Percentiles rank a stretch among this genome's conserved stretches.
Evolutionary conservation across 306 rosid genomes (phyloP).

Genomic region (Styphnolobium japonicum): DNA sequence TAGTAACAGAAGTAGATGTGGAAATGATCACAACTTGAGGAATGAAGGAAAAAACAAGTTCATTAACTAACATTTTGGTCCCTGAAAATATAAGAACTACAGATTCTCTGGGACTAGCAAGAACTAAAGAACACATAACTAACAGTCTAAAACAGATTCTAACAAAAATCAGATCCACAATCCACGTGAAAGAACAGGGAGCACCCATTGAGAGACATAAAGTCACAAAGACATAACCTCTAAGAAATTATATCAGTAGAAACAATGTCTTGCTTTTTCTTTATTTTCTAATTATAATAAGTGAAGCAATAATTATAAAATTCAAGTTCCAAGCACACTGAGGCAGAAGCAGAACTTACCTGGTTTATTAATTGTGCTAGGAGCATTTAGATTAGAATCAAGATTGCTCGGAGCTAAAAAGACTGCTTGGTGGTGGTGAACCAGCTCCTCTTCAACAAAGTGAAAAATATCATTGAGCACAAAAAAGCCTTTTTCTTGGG

Average conservation of each 20-base stretch:
- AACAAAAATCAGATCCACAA: background rate
- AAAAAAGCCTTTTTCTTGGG: constrained; percentile 92
- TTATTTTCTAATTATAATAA: background rate
- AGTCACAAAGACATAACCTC: background rate
- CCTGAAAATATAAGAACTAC: background rate
- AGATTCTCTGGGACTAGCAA: background rate
- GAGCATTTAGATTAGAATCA: constrained; percentile 54
- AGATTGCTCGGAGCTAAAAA: constrained; percentile 69
- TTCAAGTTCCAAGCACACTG: background rate
- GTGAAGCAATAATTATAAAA: background rate
- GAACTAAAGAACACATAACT: background rate
- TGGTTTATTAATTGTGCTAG: constrained; percentile 54
- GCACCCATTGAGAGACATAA: background rate
- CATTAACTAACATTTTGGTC: background rate
- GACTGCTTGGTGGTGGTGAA: constrained; percentile 74
- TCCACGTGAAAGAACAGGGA: background rate
- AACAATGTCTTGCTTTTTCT: background rate
- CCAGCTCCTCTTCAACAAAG: constrained; percentile 71
- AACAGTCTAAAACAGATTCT: background rate
- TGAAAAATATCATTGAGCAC: constrained; percentile 90
- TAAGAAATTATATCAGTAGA: background rate
- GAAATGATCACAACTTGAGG: background rate
- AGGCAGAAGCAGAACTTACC: constrained; percentile 43
- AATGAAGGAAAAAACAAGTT: background rate
- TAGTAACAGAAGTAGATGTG: background rate